Evolutionary conservation across 2,329 filamentous ascomycete genomes (phyloP), one percentile per base, ranked within the genome.

Genomic region (Sarocladium brachiariae): DNA sequence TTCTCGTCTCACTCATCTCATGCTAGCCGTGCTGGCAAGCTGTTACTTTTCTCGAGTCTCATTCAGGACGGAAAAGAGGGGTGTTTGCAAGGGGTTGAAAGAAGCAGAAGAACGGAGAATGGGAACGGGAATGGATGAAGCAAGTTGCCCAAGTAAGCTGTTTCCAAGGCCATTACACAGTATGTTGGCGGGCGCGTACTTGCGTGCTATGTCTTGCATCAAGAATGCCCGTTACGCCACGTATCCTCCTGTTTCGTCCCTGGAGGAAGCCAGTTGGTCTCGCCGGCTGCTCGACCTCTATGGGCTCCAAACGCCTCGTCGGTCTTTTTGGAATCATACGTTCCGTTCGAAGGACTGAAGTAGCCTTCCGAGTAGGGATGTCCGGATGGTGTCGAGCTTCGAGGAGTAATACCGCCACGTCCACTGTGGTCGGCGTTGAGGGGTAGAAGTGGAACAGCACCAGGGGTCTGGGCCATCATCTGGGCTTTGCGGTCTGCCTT

Each of bases 221-320:
- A 30, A 7, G 7, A 30, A 30, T 30, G 27, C 27, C 27, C 27
- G 27, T 30, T 30, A 65, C 4, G 61, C 91, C 90, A 96, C 2
- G 88, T 95, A 49, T 89, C 86, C 64, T 95, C 87, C 65, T 92
- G 87, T 62, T 82, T 90, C 2, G 89, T 95, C 7, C 89, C 88
- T 0, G 86, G 84, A 16, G 86, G 79, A 52, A 95, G 70, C 81
- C 87, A 92, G n/a, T 70, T 69, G 30, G 73, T 71, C 56, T 75
- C 76, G 58, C 72, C 75, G 43, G 57, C 59, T 14, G 70, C 72
- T 43, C 56, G 55, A 19, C 54, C 56, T 14, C 75, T 71, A 18
- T 65, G 64, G 33, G 70, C 65, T 2, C 67, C 63, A 53, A 59
- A 64, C 19, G 41, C 65, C 37, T 80, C 76, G 53, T 83, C 77